These are phyloP conservation scores for Cadophora luteo-olivacea DNA, from an alignment of 2,329 filamentous ascomycete genomes.

Conservation along the genomic window DNA sequence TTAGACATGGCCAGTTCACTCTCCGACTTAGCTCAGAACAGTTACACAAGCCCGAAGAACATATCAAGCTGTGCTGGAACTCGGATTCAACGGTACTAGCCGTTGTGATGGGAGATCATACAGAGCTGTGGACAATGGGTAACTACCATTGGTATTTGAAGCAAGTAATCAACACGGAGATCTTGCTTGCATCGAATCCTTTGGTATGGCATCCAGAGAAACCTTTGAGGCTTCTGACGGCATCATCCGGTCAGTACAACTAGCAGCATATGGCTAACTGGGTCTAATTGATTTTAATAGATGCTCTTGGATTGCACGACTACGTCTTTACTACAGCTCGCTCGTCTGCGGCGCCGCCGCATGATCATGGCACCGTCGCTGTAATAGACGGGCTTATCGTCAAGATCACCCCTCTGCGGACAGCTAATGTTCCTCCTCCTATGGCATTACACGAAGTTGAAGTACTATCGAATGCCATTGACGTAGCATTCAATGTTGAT, in stretches of 20 bases:
- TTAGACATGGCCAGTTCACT: conserved; percentile 94
- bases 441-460: conserved; percentile 83
- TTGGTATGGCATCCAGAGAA: conserved; percentile 85
- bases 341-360: conserved; percentile 72
- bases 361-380: conserved; percentile 80
- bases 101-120: conserved; percentile 72
- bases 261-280: neutral
- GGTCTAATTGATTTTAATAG: conserved; percentile 43
- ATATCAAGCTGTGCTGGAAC: conserved; percentile 83
- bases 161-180: conserved; percentile 71
- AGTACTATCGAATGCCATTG: conserved; percentile 67
- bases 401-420: conserved; percentile 84
- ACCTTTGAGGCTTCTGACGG: conserved; percentile 69
- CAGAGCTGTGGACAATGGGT: conserved; percentile 96
- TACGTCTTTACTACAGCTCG: conserved; percentile 71
- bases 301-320: conserved; percentile 63
- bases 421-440: conserved; percentile 87
- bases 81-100: conserved; percentile 89
- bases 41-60: conserved; percentile 57
- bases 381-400: conserved; percentile 83
- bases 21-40: conserved; percentile 71
- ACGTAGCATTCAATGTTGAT: conserved; percentile 74
- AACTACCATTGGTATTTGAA: conserved; percentile 99
- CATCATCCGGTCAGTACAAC: conserved; percentile 53
- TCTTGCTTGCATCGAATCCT: conserved; percentile 44